These are phyloP conservation scores for Suillus variegatus DNA, from an alignment of 768 basidiomycete genomes.

Conservation along the genomic window DNA sequence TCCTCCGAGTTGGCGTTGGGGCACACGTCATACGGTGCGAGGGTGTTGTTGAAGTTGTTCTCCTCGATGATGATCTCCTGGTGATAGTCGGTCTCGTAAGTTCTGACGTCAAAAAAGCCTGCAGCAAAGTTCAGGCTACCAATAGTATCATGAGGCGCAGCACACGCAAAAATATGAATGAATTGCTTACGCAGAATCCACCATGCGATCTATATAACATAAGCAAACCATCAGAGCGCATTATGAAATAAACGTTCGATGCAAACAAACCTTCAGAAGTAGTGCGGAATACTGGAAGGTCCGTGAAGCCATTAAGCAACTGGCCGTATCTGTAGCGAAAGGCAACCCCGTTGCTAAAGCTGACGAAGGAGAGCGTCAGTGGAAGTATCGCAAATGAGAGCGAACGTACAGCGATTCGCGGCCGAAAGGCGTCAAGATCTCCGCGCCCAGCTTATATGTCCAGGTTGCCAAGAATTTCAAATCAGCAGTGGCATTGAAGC, in stretches of 20 bases:
- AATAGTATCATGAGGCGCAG: slow-evolving; percentile 14
- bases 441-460: slow-evolving; percentile 47
- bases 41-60: slow-evolving; percentile 47
- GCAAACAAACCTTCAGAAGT: slow-evolving; percentile 38
- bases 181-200: slow-evolving; percentile 31
- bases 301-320: slow-evolving; percentile 41
- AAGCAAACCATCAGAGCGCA: background rate
- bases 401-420: slow-evolving; percentile 38
- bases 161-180: slow-evolving; percentile 13
- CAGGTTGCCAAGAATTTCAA: slow-evolving; percentile 47
- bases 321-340: slow-evolving; percentile 49
- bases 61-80: slow-evolving; percentile 49
- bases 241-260: background rate
- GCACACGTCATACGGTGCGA: slow-evolving; percentile 42
- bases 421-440: slow-evolving; percentile 50
- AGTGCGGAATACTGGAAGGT: slow-evolving; percentile 51
- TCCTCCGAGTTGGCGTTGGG: slow-evolving; percentile 29
- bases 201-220: slow-evolving; percentile 29
- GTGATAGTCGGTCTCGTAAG: slow-evolving; percentile 42
- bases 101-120: slow-evolving; percentile 48
- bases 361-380: slow-evolving; percentile 5
- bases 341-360: slow-evolving; percentile 46
- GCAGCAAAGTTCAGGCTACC: slow-evolving; percentile 48
- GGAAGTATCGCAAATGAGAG: background rate
- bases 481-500: slow-evolving; percentile 35